phyloP scores from a whole-genome alignment of 768 basidiomycete species.

The Trametes elegans region DNA sequence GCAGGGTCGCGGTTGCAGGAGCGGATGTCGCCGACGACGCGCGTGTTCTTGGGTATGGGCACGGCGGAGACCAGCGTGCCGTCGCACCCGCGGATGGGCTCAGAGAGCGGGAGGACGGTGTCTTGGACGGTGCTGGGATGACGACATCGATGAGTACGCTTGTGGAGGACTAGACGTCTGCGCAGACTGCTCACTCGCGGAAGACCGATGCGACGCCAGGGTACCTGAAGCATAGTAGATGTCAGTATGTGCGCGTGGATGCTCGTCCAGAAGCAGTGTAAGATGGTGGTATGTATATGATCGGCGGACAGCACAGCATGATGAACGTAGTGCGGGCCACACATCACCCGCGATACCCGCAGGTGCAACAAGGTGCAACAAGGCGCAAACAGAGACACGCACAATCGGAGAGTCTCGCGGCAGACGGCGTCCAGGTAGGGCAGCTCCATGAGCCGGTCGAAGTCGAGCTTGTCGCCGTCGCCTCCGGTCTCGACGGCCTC shows the following conservation, averaged over 20 bases:
- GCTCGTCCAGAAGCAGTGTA: no score
- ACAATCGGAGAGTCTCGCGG: conserved; percentile 27
- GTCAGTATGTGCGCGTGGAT: not conserved
- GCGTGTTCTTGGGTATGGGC: conserved; percentile 34
- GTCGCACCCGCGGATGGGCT: conserved; percentile 36
- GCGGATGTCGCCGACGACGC: conserved; percentile 9
- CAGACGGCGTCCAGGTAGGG: conserved; percentile 32
- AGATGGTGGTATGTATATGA: no score
- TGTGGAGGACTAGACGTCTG: not conserved
- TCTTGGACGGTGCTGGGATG: conserved; percentile 35
- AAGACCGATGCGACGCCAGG: conserved; percentile 7
- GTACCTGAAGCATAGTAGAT: conserved; percentile 1
- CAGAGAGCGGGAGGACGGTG: conserved; percentile 39
- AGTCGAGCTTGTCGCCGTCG: conserved; percentile 20
- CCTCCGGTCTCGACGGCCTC: conserved; percentile 7
- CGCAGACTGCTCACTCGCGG: conserved; percentile 7
- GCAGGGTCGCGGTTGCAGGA: conserved; percentile 12
- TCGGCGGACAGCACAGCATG: no score
- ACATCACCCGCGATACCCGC: no score
- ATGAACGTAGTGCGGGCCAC: no score
- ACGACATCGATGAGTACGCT: not conserved
- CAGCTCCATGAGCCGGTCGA: conserved; percentile 27
- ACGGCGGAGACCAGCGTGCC: conserved; percentile 38
- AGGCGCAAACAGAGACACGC: not conserved
- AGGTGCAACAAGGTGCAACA: no score